phyloP scores from a whole-genome alignment of 345 rosid species.

The Corchorus capsularis region DNA sequence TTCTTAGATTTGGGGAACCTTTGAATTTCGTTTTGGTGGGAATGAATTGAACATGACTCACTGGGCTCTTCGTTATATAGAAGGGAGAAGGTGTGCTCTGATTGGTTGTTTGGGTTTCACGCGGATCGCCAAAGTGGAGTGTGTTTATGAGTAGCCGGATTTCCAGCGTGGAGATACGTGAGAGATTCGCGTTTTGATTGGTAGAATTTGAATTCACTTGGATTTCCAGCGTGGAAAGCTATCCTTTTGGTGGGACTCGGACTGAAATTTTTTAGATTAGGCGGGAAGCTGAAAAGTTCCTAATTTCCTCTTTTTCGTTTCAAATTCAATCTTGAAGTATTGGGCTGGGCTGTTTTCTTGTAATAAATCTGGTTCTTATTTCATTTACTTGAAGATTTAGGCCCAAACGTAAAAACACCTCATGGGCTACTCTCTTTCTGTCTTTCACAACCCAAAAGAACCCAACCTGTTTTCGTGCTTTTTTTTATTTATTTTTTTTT shows the following conservation, averaged over 20 bases:
- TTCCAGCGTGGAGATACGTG: neutral
- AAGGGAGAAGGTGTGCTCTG: neutral
- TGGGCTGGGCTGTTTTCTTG: neutral
- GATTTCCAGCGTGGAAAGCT: slow-evolving; percentile 30
- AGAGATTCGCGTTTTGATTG: slow-evolving; percentile 10
- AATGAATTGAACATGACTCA: too few species aligned
- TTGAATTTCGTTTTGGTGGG: neutral
- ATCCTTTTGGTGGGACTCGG: neutral
- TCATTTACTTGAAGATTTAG: neutral
- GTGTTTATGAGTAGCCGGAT: neutral
- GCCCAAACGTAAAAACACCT: neutral
- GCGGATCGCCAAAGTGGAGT: slow-evolving; percentile 44
- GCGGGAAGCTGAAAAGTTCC: neutral
- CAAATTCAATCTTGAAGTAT: neutral
- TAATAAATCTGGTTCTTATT: too few species aligned
- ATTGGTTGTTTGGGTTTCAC: slow-evolving; percentile 28
- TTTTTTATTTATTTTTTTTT: too few species aligned
- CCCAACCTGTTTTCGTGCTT: neutral
- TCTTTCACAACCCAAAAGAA: neutral
- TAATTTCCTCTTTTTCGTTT: neutral
- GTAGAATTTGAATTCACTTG: neutral
- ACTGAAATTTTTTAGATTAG: neutral
- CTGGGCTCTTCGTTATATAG: slow-evolving; percentile 24
- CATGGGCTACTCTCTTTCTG: neutral
- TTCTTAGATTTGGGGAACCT: neutral